Conservation (phyloP, 805 yeast genomes). For the Saccharomycodes ludwigii region DNA sequence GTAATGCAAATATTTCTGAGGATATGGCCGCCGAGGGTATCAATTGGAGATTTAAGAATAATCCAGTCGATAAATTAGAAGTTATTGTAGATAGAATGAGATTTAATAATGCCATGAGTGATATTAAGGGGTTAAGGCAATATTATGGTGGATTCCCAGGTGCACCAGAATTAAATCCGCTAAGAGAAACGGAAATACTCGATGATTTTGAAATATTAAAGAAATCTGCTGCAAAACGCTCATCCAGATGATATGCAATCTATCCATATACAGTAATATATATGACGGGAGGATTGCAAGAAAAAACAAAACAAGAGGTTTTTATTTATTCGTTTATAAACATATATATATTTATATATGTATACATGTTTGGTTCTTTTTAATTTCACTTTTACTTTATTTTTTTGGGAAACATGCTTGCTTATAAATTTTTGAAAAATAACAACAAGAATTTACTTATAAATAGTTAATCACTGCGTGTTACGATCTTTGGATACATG, state of each 20-base stretch:
- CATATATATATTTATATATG: not conserved
- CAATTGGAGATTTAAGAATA: conserved; percentile 29
- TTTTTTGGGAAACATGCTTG: not conserved
- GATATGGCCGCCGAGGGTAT: conserved; percentile 30
- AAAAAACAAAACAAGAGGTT: conserved; percentile 2
- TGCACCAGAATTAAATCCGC: conserved; percentile 56
- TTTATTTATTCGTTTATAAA: not conserved
- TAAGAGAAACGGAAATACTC: conserved; percentile 58
- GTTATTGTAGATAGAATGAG: conserved; percentile 59
- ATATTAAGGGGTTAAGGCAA: conserved; percentile 51
- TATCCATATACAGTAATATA: too few relatives aligned
- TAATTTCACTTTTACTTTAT: not conserved
- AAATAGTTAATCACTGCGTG: too few relatives aligned
- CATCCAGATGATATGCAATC: conserved; percentile 5
- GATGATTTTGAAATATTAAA: conserved; percentile 59
- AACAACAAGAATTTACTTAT: too few relatives aligned
- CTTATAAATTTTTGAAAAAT: too few relatives aligned
- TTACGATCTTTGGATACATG: too few relatives aligned
- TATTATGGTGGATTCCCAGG: conserved; percentile 67
- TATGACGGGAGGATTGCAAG: conserved; percentile 3
- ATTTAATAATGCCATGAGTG: conserved; percentile 55
- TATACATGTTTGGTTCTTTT: not conserved
- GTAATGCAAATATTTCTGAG: conserved; percentile 13
- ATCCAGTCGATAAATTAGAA: conserved; percentile 28
- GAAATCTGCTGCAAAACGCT: conserved; percentile 7